Base-by-base conservation (phyloP, 495 filamentous ascomycete genomes). In the Hypoxylon subgilvum region DNA sequence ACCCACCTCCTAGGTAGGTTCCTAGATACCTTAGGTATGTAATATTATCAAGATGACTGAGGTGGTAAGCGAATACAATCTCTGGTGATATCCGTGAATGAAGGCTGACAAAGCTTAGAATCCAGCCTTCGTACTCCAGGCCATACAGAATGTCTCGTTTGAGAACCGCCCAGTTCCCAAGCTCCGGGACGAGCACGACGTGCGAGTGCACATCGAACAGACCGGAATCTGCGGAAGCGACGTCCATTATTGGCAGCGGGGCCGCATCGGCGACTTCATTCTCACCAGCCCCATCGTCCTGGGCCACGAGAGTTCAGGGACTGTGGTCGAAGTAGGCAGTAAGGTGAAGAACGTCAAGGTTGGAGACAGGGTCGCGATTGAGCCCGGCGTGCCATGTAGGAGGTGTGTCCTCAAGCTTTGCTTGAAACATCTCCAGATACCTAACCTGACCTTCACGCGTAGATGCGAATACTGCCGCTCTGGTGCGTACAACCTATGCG, bases 281-380 rank as follows among this genome's bases (percentile, higher is more conserved):
- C 52, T 74, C 10, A 57, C 46, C 2, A 63, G 41, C 6, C 71
- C 69, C 19, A 69, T 74, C n/a, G 45, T 90, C 66, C 83, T 91
- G 14, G 89, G 89, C 46, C 88, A 91, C 73, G 89, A 91, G 75
- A 90, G 88, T 47, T 82, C 87, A 19, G 89, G 87, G 45, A 78
- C 83, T 45, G 73, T 91, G 30, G 70, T 91, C 44, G 83, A 88
- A 25, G 83, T 84, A 23, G 88, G 88, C 23, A 78, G 85, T 41
- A 80, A 78, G 3, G 88, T 92, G 51, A 87, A 75, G 12, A 73
- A 78, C 52, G 78, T 90, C 59, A 80, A 86, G 60, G 75, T 80
- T 16, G 88, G 89, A 57, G 88, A 91, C 52, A 71, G 68, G 0
- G 80, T 83, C 39, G 79, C 81, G 22, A 81, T 83, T 65, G 81